A percentile compares a stretch with the other conserved stretches of the same genome.
phyloP scores from a whole-genome alignment of 169 alveolate genomes.

The Cryptosporidium felis region DNA sequence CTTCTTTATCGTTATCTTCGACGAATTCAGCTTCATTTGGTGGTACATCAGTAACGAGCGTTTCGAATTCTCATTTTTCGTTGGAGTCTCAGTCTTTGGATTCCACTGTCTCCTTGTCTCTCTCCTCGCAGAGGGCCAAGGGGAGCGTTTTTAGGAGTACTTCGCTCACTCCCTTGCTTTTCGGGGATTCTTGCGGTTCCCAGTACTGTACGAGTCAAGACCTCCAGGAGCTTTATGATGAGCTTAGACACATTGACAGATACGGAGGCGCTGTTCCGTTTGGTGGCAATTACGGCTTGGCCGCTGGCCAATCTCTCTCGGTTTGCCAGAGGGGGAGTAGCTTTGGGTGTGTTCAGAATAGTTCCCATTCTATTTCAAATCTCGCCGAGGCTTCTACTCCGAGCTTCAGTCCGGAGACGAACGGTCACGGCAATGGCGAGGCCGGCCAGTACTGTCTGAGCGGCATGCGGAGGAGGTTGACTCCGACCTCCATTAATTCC shows the following conservation, averaged over 20 bases:
- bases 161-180: slow-evolving; percentile 8
- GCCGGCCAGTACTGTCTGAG: neutral
- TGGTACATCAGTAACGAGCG: neutral
- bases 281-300: neutral
- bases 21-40: slow-evolving; percentile 1
- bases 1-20: neutral
- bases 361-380: slow-evolving; percentile 30
- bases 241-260: slow-evolving; percentile 24
- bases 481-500: slow-evolving; percentile 67
- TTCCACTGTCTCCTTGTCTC: neutral
- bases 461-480: slow-evolving; percentile 14
- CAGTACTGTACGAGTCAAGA: neutral
- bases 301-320: neutral
- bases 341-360: slow-evolving; percentile 12
- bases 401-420: neutral
- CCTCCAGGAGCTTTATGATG: slow-evolving; percentile 22
- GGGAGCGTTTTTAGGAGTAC: neutral
- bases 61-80: neutral
- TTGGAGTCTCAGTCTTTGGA: neutral
- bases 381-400: neutral
- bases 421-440: neutral
- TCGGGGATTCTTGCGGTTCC: neutral
- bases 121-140: neutral
- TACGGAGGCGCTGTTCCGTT: neutral
- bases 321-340: slow-evolving; percentile 22